Conservation (phyloP, 495 filamentous ascomycete species). For the Neurospora tetraspora region DNA sequence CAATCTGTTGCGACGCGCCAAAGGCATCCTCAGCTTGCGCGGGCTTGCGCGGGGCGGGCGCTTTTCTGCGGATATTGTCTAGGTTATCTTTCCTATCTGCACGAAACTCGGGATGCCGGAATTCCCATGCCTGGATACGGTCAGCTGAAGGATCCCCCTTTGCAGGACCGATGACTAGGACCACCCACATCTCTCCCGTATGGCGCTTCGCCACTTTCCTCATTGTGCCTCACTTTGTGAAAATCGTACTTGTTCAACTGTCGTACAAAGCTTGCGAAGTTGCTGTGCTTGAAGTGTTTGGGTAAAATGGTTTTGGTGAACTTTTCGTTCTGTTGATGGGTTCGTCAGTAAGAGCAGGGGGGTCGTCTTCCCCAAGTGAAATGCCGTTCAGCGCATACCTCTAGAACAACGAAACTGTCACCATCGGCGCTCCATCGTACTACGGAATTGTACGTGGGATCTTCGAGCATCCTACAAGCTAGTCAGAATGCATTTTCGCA, state of each 20-base stretch:
- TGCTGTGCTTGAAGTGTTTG: conserved; percentile 99
- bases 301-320: conserved; percentile 96
- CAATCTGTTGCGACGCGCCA: conserved; percentile 70
- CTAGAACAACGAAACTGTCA: conserved; percentile 94
- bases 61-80: conserved; percentile 94
- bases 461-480: conserved; percentile 80
- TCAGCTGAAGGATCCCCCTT: conserved; percentile 10
- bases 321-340: conserved; percentile 69
- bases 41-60: conserved; percentile 80
- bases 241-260: conserved; percentile 99
- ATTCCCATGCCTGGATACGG: conserved; percentile 75
- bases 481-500: conserved; percentile 16
- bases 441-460: conserved; percentile 82
- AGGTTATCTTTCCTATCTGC: conserved; percentile 92
- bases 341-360: conserved; percentile 1
- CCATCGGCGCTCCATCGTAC: conserved; percentile 93
- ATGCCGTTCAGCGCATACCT: conserved; percentile 49
- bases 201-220: conserved; percentile 82
- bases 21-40: conserved; percentile 59
- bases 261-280: conserved; percentile 97
- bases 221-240: conserved; percentile 96
- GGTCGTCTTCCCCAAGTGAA: conserved; percentile 2
- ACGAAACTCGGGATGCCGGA: conserved; percentile 95
- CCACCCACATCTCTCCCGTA: conserved; percentile 79
- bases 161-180: not conserved